Base-by-base conservation (phyloP, 352 stramenopile genomes). In the Globisporangium nagaii region DNA sequence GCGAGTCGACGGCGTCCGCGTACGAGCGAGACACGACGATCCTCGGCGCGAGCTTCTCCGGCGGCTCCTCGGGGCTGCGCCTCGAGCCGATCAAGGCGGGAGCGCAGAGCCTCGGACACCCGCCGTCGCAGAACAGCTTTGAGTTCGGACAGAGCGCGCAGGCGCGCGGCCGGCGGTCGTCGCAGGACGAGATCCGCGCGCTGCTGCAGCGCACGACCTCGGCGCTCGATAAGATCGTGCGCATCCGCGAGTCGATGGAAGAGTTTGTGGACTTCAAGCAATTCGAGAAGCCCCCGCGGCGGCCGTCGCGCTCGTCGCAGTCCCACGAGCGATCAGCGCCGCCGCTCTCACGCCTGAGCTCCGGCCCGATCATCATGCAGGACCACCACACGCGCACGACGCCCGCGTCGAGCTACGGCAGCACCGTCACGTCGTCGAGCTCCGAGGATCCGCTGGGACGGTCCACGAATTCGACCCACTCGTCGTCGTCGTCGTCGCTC, bases 171-270 rank as follows among this genome's bases (percentile, higher is more conserved):
- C 68, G 75, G 2, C 63, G 69, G 19, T 60, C 75, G 53, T 89
- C 78, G 31, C 70, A 85, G 55, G 75, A 89, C 58, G 77, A 88
- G 65, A 90, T 92, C 52, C 82, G 78, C 53, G 77, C 79, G 28
- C 57, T 92, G 40, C 60, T 92, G 43, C 63, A 74, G 50, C 79
- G 79, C 32, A 92, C 82, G 17, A 88, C 69, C 19, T 64, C 58
- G 25, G 82, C 82, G 28, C 71, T 92, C 52, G 75, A 90, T 65
- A 87, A 86, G 48, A 92, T 92, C 58, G 82, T 92, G 59, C 79
- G 71, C 52, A 92, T 92, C 51, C 79, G 82, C 45, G 77, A 92
- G 63, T 90, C 79, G 34, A 90, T 92, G 82, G 82, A 92, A 62
- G 66, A 74, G 19, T 61, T 88, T 17, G 79, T 92, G 28, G 82